Percentiles rank a stretch among this genome's conserved stretches.
These are phyloP conservation scores for Barbarea vulgaris DNA, from an alignment of 345 rosid species.

Conservation along the genomic window DNA sequence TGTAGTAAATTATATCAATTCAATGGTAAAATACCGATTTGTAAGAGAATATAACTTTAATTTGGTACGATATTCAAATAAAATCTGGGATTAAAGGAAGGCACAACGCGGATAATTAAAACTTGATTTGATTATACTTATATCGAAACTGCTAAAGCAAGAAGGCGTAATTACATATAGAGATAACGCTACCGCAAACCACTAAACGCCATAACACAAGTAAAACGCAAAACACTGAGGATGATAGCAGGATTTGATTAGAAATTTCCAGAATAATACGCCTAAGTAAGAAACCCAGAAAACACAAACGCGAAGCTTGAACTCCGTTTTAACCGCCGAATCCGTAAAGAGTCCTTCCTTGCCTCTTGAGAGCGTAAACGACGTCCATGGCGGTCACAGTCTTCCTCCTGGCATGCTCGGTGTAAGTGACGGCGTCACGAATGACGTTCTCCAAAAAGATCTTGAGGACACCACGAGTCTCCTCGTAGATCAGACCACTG, in stretches of 20 bases:
- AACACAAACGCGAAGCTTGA: neutral
- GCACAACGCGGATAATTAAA: neutral
- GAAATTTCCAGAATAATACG: constrained; percentile 1
- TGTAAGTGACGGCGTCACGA: constrained; percentile 42
- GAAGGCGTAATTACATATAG: constrained; percentile 3
- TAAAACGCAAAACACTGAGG: constrained; percentile 6
- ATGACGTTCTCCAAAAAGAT: constrained; percentile 46
- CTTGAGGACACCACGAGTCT: constrained; percentile 45
- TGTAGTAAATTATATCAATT: neutral
- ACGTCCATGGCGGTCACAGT: constrained; percentile 56
- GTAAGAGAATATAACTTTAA: neutral
- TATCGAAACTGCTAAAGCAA: neutral
- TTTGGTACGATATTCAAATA: neutral
- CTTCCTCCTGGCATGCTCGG: constrained; percentile 51
- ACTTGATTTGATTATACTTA: neutral
- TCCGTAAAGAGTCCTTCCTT: constrained; percentile 47
- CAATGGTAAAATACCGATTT: neutral
- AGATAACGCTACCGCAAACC: constrained; percentile 13
- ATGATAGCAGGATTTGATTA: neutral
- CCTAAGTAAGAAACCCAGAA: neutral
- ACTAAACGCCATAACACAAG: neutral
- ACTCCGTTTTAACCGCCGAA: constrained; percentile 32
- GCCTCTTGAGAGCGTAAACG: constrained; percentile 51
- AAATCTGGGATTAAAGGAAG: neutral
- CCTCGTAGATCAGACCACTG: constrained; percentile 56